Conservation (phyloP, 106 monocot genomes). For the Chionographis japonica region DNA sequence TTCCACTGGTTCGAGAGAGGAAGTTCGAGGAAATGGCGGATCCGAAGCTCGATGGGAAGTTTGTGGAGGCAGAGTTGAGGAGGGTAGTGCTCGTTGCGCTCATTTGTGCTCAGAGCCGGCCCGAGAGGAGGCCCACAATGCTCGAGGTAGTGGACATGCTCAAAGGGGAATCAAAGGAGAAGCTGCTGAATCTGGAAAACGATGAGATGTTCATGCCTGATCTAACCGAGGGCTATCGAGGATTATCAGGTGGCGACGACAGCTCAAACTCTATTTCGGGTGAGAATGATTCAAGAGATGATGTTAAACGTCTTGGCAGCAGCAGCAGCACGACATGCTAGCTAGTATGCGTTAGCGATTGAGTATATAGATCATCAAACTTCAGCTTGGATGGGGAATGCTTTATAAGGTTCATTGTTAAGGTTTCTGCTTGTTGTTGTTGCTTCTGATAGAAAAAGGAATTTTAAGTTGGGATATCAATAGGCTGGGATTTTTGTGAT, state of each 20-base stretch:
- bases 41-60: constrained; percentile 34
- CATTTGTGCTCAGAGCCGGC: constrained; percentile 28
- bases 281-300: constrained; percentile 3
- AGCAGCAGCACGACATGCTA: too few relatives aligned
- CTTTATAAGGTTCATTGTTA: too few relatives aligned
- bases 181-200: constrained; percentile 18
- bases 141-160: constrained; percentile 30
- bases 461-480: too few relatives aligned
- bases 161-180: constrained; percentile 24
- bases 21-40: constrained; percentile 43
- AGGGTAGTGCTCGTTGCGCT: constrained; percentile 52
- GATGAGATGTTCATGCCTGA: constrained; percentile 23
- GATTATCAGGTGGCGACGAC: not conserved
- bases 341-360: too few relatives aligned
- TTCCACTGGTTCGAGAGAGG: constrained; percentile 38
- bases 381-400: too few relatives aligned
- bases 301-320: not conserved
- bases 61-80: constrained; percentile 24
- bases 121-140: constrained; percentile 50
- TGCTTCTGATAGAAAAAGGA: too few relatives aligned
- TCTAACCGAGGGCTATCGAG: not conserved
- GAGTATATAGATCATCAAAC: too few relatives aligned
- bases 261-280: not conserved
- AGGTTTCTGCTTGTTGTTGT: too few relatives aligned
- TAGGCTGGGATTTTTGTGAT: too few relatives aligned